phyloP scores from a whole-genome alignment of 169 alveolate species.

The Sarcocystis neurona region DNA sequence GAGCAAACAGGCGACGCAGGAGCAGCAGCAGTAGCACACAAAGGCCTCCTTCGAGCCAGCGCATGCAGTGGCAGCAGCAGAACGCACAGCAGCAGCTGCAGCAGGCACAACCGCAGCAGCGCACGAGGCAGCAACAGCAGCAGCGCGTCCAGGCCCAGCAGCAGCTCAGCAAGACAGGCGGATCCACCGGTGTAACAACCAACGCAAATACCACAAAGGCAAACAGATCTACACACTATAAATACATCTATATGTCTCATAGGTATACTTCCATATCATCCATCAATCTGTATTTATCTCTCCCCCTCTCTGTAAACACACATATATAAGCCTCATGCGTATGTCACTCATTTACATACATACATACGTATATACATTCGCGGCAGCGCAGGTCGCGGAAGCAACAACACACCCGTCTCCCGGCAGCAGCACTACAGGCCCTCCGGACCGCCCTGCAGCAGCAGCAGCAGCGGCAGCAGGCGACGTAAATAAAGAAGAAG shows the following conservation, averaged over 20 bases:
- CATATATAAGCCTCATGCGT: not conserved
- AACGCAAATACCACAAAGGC: not conserved
- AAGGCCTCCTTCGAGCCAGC: no score
- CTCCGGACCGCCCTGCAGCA: not conserved
- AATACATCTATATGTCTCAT: no score
- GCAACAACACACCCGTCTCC: not conserved
- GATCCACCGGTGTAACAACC: not conserved
- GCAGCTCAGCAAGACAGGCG: not conserved
- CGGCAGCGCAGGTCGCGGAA: slow-evolving; percentile 6
- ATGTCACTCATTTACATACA: no score
- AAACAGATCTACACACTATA: no score
- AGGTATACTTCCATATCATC: not conserved
- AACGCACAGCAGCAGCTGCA: no score
- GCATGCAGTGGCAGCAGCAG: no score
- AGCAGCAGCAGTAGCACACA: no score
- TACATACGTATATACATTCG: not conserved
- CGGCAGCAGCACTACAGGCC: not conserved
- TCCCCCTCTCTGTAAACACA: not conserved
- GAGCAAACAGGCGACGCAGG: no score
- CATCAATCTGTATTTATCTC: not conserved
- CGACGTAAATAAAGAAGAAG: not conserved
- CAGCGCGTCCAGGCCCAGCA: not conserved
- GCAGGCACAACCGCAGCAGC: no score
- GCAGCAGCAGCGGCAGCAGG: slow-evolving; percentile 18
- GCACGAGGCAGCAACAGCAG: not conserved